Conservation (phyloP, 2,329 filamentous ascomycete genomes). For the Stachybotrys echinatus region DNA sequence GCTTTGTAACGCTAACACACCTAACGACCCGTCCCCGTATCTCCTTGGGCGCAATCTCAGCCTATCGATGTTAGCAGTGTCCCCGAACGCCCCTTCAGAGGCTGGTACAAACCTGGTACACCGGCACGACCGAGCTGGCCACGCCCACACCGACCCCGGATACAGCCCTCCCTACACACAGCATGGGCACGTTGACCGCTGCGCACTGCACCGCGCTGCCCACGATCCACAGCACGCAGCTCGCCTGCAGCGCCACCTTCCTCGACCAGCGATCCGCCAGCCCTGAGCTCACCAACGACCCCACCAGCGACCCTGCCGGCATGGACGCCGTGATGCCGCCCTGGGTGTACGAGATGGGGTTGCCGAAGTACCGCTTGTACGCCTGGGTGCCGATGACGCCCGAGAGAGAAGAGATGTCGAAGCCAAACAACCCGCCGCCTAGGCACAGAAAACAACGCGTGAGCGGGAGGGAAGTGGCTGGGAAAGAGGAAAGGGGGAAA, state of each 20-base stretch:
- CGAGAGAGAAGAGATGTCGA: constrained; percentile 73
- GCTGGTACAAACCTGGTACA: constrained; percentile 45
- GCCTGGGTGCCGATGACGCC: constrained; percentile 60
- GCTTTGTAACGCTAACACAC: constrained; percentile 4
- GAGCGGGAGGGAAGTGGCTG: constrained; percentile 1
- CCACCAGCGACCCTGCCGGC: constrained; percentile 67
- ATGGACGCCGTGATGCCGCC: constrained; percentile 69
- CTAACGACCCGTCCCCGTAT: constrained; percentile 54
- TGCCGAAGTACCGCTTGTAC: constrained; percentile 68
- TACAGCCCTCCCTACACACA: constrained; percentile 65
- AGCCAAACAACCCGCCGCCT: constrained; percentile 70
- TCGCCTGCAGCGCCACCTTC: constrained; percentile 42
- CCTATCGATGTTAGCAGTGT: constrained; percentile 16
- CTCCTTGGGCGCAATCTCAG: constrained; percentile 57
- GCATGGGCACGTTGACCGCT: constrained; percentile 62
- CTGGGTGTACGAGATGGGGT: constrained; percentile 53
- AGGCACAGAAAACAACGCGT: constrained; percentile 14
- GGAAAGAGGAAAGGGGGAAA: neutral
- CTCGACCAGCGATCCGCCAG: constrained; percentile 46
- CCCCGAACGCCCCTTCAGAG: neutral
- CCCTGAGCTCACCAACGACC: constrained; percentile 44
- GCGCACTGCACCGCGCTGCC: constrained; percentile 53
- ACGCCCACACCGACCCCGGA: constrained; percentile 72
- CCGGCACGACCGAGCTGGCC: constrained; percentile 63
- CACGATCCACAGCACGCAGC: constrained; percentile 45